Evolutionary conservation across 2,329 filamentous ascomycete species (phyloP), one percentile per base, ranked within the genome.

Genomic region (Ceratocystis harringtonii): DNA sequence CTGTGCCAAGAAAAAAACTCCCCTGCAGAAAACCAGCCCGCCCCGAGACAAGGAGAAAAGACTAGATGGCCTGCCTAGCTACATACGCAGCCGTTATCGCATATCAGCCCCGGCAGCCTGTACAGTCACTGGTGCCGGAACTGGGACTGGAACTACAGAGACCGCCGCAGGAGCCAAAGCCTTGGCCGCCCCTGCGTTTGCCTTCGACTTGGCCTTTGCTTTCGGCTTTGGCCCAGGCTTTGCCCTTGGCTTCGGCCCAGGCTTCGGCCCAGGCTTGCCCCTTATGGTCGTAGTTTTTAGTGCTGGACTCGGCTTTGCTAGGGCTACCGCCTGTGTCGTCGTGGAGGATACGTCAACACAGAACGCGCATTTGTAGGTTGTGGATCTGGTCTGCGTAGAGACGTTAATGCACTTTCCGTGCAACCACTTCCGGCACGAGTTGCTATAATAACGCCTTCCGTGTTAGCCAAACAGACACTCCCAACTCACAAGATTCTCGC

Each of bases 361-460:
- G 68, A 83, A 86, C 1, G 80, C 78, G 71, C 84, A 87, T 44
- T 86, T 81, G 69, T 86, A 87, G 4, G 86, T 81, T 12, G 78
- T 77, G 4, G 84, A 82, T 69, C 82, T 78, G n/a, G 78, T 79
- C 66, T 79, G 77, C 61, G 78, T 78, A 58, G 79, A 80, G 68
- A 86, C 81, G 68, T 83, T 83, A 70, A 85, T 78, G 71, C 84
- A 87, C 66, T 77, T 78, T n/a, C 81, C 82, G 71, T 87, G 84
- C 36, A 86, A 79, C 78, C 80, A 84, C 76, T 84, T 80, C 70
- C 86, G 83, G 71, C 84, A 87, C 28, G 82, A 83, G 74, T 85
- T 80, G 70, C 84, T 86, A 69, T 19, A 61, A 5, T 64, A 28
- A 58, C 8, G 41, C 2, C 32, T 25, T 22, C 36, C n/a, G 28